A percentile compares a stretch with the other conserved stretches of the same genome.
Conservation (phyloP, 768 basidiomycete species). For the Hygrophoropsis aurantiaca region DNA sequence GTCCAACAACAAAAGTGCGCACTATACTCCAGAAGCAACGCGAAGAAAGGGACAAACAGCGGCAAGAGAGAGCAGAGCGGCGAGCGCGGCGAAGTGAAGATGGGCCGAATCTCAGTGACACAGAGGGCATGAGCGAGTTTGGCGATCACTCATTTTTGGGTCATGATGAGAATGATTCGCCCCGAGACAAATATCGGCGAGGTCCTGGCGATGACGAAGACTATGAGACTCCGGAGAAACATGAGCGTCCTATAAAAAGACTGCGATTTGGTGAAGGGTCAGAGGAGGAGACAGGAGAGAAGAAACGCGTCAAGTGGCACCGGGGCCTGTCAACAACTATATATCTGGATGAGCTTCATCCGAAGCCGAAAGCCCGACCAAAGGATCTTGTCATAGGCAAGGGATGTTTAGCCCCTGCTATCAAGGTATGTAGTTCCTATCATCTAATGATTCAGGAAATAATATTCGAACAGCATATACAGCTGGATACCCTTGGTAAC, state of each 20-base stretch:
- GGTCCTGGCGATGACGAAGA: slow-evolving; percentile 84
- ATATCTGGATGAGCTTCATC: slow-evolving; percentile 62
- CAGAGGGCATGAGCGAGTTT: slow-evolving; percentile 24
- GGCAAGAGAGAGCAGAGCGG: slow-evolving; percentile 60
- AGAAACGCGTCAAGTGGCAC: slow-evolving; percentile 78
- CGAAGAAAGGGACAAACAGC: slow-evolving; percentile 55
- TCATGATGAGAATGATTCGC: slow-evolving; percentile 25
- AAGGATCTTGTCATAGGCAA: slow-evolving; percentile 46
- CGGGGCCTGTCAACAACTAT: slow-evolving; percentile 60
- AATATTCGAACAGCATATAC: slow-evolving; percentile 44
- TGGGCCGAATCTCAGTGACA: slow-evolving; percentile 22
- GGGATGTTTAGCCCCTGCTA: slow-evolving; percentile 66
- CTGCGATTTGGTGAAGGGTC: slow-evolving; percentile 35
- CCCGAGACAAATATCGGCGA: slow-evolving; percentile 45
- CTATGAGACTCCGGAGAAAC: slow-evolving; percentile 63
- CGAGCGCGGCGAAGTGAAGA: slow-evolving; percentile 51
- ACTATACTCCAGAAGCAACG: slow-evolving; percentile 66
- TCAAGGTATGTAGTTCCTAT: slow-evolving; percentile 52
- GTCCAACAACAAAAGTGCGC: slow-evolving; percentile 72
- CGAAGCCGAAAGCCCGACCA: slow-evolving; percentile 43
- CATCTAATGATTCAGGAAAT: neutral
- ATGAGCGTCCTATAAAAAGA: slow-evolving; percentile 40
- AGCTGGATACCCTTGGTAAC: slow-evolving; percentile 73
- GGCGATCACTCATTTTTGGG: slow-evolving; percentile 7
- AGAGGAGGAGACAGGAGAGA: slow-evolving; percentile 26